Base-by-base conservation (phyloP, 2,329 filamentous ascomycete species). In the Colletotrichum sp. region DNA sequence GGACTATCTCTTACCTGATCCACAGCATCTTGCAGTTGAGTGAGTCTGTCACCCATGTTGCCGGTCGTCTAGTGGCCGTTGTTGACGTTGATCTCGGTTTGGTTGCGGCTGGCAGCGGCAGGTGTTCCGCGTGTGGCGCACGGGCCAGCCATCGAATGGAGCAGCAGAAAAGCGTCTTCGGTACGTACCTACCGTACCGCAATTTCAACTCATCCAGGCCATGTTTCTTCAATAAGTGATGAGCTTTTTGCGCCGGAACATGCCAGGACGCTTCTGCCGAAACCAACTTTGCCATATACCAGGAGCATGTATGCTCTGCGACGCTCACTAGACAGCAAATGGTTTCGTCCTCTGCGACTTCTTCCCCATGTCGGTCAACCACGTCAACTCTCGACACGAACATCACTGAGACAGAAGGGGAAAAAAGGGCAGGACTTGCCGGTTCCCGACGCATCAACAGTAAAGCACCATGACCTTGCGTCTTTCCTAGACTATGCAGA, bases 21-120 rank as follows among this genome's bases (percentile, higher is more conserved):
- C 76, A 96, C 91, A 84, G 94, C 93, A 86, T 97, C 94, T 85
- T 97, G 95, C 74, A 97, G 88, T 84, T 97, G 95, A 2, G 95
- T 96, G 74, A 97, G 89, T 77, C 93, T 89, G 82, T 97, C 95
- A 32, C 90, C 90, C 92, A 95, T 95, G 8, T 78, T 84, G 77
- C 36, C 62, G 25, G 18, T 36, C 15, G 5, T 39, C 18, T 16
- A n/a, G 25, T 52, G 12, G n/a, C 25, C 12, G 43, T 34, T 22
- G 43, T 52, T 52, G 15, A 55, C 18, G n/a, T 32, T 6, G 27
- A n/a, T 69, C 13, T n/a, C 8, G 27, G 10, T 22, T 16, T 39
- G 32, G 34, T 43, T 32, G 28, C 25, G 48, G 32, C 30, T 30
- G 32, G 66, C 27, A 48, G 32, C 61, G 66, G 36, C 8, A 58